Conservation (phyloP, 78 protist species). For the Mantamonas sphyraenae region DNA sequence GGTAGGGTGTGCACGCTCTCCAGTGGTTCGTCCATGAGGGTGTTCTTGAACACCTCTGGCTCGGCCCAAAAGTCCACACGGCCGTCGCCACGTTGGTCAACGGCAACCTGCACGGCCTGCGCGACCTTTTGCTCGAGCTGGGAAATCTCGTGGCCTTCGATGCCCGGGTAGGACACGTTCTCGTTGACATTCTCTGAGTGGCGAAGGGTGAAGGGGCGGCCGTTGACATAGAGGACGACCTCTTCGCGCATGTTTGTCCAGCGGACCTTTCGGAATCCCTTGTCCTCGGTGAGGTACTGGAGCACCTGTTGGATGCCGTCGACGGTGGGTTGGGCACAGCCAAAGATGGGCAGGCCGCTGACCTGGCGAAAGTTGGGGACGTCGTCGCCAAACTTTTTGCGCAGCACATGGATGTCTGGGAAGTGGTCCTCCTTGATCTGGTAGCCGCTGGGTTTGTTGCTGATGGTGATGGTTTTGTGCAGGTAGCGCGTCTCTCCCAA, state of each 20-base stretch:
- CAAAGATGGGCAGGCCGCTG: neutral
- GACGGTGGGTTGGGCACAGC: neutral
- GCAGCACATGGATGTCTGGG: neutral
- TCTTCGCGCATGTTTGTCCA: constrained; percentile 20
- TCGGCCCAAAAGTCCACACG: neutral
- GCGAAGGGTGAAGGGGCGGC: neutral
- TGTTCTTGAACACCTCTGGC: neutral
- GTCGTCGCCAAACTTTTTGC: neutral
- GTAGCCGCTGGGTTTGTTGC: neutral
- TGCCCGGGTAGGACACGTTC: constrained; percentile 2
- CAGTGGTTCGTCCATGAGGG: neutral
- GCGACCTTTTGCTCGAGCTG: neutral
- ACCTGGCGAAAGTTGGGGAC: constrained; percentile 4
- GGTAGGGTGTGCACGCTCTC: neutral
- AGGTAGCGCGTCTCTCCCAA: neutral
- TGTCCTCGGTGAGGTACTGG: neutral
- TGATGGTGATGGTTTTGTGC: neutral
- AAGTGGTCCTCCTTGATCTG: constrained; percentile 1
- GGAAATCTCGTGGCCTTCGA: neutral
- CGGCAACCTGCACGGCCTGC: neutral
- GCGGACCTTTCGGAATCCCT: neutral
- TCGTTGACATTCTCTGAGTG: neutral
- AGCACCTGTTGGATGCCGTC: neutral
- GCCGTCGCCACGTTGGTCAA: neutral
- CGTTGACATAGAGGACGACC: constrained; percentile 11